Base-by-base conservation (phyloP, 768 basidiomycete species). In the Collybia nuda region DNA sequence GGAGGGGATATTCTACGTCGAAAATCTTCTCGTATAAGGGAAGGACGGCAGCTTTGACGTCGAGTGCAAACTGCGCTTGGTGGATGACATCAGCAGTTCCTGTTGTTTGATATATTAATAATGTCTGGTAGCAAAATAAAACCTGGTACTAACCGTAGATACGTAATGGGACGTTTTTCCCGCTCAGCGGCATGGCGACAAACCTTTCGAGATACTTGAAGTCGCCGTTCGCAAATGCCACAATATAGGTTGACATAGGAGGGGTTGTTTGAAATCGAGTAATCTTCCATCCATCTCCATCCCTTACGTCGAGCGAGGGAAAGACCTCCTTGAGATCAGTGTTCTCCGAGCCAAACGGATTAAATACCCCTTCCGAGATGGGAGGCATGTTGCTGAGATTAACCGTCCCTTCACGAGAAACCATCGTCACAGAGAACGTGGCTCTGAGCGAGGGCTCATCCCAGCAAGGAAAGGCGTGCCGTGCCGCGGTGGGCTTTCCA, bases 1-100 rank as follows among this genome's bases (percentile, higher is more conserved):
- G 92, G 21, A 98, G 78, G 18, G 95, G 93, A 65, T 87, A 98
- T 49, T 88, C 88, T 55, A 98, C 85, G 56, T 95, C 86, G 63
- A 98, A 98, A 48, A 97, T 79, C 64, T 87, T 75, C 69, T 98
- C 96, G 67, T 95, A 98, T n/a, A 93, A 65, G n/a, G 94, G 93
- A 12, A 97, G 71, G 7, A 90, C 87, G 21, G 75, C 77, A 3
- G 78, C 80, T 67, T 90, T 96, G 57, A 96, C 85, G 58, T 95
- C 92, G 36, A 98, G 82, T 11, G 90, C 88, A 60, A 93, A 93
- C 55, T 87, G 79, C 3, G 88, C 87, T 62, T 93, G 93, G 57
- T 85, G 76, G 59, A 97, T 90, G 54, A 85, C 72, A 59, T 97
- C 87, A 50, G 82, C 71, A 6, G 93, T 96, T 4, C 87, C 88